Evolutionary conservation across 2,329 filamentous ascomycete genomes (phyloP).

Genomic region (Coleophoma cylindrospora): DNA sequence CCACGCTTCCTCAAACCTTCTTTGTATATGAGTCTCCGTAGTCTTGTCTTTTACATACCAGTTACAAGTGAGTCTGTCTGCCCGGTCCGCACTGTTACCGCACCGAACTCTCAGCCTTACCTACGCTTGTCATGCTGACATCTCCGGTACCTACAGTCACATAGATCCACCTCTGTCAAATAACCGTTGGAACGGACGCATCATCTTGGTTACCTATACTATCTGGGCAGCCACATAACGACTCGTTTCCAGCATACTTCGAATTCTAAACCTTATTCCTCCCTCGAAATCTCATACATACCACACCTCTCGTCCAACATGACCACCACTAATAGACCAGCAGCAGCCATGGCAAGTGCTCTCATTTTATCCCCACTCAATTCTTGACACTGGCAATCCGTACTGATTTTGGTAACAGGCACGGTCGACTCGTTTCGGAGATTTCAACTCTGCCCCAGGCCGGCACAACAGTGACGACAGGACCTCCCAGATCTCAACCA

Average conservation of each 20-base stretch:
- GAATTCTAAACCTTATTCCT: conserved; percentile 5
- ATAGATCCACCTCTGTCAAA: conserved; percentile 27
- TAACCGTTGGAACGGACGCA: conserved; percentile 18
- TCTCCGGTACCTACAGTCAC: conserved; percentile 23
- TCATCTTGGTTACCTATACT: conserved; percentile 15
- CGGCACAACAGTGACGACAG: conserved; percentile 25
- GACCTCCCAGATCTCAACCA: conserved; percentile 30
- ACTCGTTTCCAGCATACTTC: conserved; percentile 13
- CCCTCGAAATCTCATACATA: conserved; percentile 27
- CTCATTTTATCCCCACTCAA: conserved; percentile 28
- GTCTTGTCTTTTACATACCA: conserved; percentile 25
- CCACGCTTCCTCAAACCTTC: conserved; percentile 13
- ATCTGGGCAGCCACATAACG: conserved; percentile 10
- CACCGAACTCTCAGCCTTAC: conserved; percentile 23
- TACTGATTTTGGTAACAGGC: conserved; percentile 20
- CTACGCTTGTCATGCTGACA: conserved; percentile 25
- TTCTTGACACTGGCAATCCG: not conserved
- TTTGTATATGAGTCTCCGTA: conserved; percentile 28
- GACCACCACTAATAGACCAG: conserved; percentile 27
- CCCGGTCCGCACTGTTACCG: conserved; percentile 17
- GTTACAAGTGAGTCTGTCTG: conserved; percentile 20
- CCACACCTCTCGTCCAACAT: conserved; percentile 10
- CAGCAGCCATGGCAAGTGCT: conserved; percentile 30
- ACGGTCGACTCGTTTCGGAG: conserved; percentile 28
- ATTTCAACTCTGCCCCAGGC: conserved; percentile 28